These are phyloP conservation scores for Alternaria arborescens DNA, from an alignment of 2,329 filamentous ascomycete genomes.

Conservation along the genomic window DNA sequence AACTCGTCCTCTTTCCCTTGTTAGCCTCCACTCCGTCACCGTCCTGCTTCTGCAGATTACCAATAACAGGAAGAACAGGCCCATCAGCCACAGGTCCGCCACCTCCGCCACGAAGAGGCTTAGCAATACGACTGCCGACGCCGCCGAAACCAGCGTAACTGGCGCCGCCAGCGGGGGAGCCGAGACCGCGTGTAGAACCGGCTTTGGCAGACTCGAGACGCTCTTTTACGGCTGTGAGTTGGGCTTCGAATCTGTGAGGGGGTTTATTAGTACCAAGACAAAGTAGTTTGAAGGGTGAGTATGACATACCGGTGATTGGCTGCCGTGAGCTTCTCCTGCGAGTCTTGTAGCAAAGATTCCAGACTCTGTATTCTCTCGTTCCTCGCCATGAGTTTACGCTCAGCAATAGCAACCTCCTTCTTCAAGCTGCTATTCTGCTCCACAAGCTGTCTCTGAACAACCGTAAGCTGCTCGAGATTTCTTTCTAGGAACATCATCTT, in stretches of 20 bases:
- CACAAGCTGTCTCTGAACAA: slow-evolving; percentile 95
- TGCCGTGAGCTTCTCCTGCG: slow-evolving; percentile 96
- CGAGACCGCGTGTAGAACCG: slow-evolving; percentile 84
- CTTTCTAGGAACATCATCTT: slow-evolving; percentile 99
- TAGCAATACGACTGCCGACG: slow-evolving; percentile 66
- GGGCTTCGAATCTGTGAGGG: slow-evolving; percentile 83
- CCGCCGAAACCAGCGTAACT: slow-evolving; percentile 72
- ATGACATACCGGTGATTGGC: slow-evolving; percentile 90
- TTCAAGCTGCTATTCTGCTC: slow-evolving; percentile 95
- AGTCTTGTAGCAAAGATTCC: slow-evolving; percentile 91
- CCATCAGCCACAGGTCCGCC: slow-evolving; percentile 52
- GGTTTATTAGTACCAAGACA: slow-evolving; percentile 11
- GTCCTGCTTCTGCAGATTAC: slow-evolving; percentile 62
- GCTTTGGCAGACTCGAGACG: slow-evolving; percentile 94
- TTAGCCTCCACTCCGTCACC: slow-evolving; percentile 57
- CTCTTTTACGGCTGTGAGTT: slow-evolving; percentile 97
- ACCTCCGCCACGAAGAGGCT: slow-evolving; percentile 64
- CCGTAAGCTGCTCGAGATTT: slow-evolving; percentile 96
- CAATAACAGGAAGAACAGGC: slow-evolving; percentile 54
- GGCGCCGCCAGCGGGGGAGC: slow-evolving; percentile 64
- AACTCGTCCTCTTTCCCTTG: slow-evolving; percentile 72
- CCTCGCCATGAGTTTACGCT: slow-evolving; percentile 93
- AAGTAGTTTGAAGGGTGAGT: background rate
- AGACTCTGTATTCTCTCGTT: slow-evolving; percentile 97
- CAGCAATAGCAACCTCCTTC: slow-evolving; percentile 98